A percentile compares a stretch with the other conserved stretches of the same genome.
These are phyloP conservation scores for Drosera spatulata DNA, from an alignment of 179 eudicot species.

Conservation along the genomic window DNA sequence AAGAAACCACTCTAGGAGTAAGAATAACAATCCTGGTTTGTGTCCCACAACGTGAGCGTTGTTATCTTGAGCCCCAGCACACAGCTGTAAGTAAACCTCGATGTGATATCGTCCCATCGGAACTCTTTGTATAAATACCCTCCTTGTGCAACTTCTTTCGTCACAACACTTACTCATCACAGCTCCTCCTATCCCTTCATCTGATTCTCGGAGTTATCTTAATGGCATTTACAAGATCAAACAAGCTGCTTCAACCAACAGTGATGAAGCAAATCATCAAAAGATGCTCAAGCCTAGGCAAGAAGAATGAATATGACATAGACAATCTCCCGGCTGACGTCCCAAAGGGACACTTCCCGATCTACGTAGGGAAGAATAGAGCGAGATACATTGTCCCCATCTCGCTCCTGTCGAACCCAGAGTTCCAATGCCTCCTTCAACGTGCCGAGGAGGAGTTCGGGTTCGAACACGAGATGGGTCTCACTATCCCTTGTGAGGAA, in stretches of 20 bases:
- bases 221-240: conserved; percentile 52
- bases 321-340: conserved; percentile 46
- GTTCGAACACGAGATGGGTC: conserved; percentile 52
- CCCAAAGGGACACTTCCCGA: conserved; percentile 73
- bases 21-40: conserved; percentile 3
- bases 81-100: conserved; percentile 3
- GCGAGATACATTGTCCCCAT: conserved; percentile 72
- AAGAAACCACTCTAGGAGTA: neutral
- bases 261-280: conserved; percentile 55
- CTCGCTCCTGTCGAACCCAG: conserved; percentile 34
- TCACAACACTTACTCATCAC: conserved; percentile 16
- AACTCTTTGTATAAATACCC: conserved; percentile 37
- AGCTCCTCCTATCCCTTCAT: conserved; percentile 5
- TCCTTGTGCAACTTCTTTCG: conserved; percentile 13
- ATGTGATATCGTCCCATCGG: no score
- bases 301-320: conserved; percentile 27
- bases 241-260: conserved; percentile 51
- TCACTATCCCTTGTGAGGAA: conserved; percentile 79
- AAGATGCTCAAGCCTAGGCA: conserved; percentile 66
- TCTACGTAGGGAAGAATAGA: conserved; percentile 65
- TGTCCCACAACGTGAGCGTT: conserved; percentile 20
- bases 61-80: conserved; percentile 30
- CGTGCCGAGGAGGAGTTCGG: no score
- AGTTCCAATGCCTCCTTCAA: no score
- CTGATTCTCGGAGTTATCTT: neutral